Evolutionary conservation across 2,329 filamentous ascomycete genomes (phyloP), one percentile per base, ranked within the genome.

Genomic region (Acephala macrosclerotiorum): DNA sequence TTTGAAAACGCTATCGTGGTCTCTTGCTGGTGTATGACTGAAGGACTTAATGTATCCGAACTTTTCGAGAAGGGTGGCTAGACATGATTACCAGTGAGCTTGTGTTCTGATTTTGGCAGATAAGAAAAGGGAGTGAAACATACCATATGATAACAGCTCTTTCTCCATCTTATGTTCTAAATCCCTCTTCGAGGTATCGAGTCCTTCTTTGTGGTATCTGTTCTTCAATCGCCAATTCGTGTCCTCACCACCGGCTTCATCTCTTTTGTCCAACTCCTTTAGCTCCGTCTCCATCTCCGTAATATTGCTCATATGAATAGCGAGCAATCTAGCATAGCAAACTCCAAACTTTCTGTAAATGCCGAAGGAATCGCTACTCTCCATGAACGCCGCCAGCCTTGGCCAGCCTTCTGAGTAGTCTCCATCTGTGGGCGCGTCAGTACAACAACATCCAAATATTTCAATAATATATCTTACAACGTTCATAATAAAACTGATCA

Each of bases 1-100:
- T 33, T 63, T 66, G 61, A 66, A 66, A n/a, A 68, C 51, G 29
- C 60, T 66, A 16, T 64, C 33, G 42, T 68, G 66, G 40, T 68
- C 64, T 18, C 55, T 42, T 40, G 14, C 14, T 25, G 66, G 66
- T 11, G 66, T 60, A 12, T 2, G 58, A n/a, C 36, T 40, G 22
- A 66, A 14, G 3, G 56, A 25, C 36, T 66, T 61, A 11, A 66
- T 14, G 22, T 12, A 9, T 12, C 51, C n/a, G 29, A 56, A 38
- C 11, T 66, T 64, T n/a, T 59, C 4, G 2, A 68, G 45, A 1
- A 68, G 42, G 8, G 60, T 25, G 11, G 9, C 42, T 47, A 18
- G 42, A 20, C 3, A 47, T 47, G 3, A 20, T 11, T 6, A 4
- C 18, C 2, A 22, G 42, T 22, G 42, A 47, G 42, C n/a, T 20